Percentiles rank a stretch among this genome's conserved stretches.
These are phyloP conservation scores for Miamiensis avidus DNA, from an alignment of 169 alveolate genomes.

Conservation along the genomic window DNA sequence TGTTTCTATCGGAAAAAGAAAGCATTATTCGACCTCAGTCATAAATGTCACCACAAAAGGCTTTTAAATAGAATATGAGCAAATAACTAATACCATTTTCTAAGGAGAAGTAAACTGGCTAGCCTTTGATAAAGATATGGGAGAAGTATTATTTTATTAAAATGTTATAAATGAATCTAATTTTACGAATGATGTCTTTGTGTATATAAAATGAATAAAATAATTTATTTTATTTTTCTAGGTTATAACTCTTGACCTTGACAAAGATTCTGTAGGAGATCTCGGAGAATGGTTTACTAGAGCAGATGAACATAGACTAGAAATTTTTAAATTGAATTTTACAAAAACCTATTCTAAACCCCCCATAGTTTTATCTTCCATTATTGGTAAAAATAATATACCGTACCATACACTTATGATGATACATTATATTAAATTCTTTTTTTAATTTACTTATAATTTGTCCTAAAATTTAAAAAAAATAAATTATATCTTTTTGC, in stretches of 20 bases:
- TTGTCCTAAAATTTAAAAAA: background rate
- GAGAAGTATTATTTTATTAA: too few species aligned
- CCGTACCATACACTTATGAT: background rate
- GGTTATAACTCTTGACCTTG: background rate
- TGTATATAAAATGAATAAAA: too few species aligned
- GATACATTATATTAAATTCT: background rate
- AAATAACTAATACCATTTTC: too few species aligned
- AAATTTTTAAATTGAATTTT: too few species aligned
- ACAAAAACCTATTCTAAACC: background rate
- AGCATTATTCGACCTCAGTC: background rate
- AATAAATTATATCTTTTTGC: too few species aligned
- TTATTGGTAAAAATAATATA: background rate
- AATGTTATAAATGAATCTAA: too few species aligned
- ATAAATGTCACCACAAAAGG: background rate
- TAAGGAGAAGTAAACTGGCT: background rate
- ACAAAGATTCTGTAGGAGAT: background rate
- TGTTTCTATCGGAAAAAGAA: background rate
- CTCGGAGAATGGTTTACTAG: background rate
- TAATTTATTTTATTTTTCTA: too few species aligned
- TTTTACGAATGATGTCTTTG: too few species aligned
- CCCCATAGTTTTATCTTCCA: background rate
- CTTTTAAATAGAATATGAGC: background rate
- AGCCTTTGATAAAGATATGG: background rate
- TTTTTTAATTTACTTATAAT: background rate
- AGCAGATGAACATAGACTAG: background rate